Evolutionary conservation across 768 basidiomycete genomes (phyloP).

Genomic region (Lentinula detonsa): DNA sequence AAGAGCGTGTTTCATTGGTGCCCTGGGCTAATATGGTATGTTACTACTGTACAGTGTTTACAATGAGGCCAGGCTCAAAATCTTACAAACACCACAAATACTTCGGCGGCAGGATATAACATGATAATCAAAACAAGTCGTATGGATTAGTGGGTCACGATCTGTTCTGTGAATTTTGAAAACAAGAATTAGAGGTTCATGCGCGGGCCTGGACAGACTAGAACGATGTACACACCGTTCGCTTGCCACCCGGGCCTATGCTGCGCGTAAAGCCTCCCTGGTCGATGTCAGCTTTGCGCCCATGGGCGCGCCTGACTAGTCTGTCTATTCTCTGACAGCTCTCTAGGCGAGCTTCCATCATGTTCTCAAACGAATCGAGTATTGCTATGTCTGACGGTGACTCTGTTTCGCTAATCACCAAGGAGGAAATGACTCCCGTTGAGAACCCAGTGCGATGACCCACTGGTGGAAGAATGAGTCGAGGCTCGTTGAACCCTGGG

Average conservation of each 20-base stretch:
- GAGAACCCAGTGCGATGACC: background rate
- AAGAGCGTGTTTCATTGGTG: background rate
- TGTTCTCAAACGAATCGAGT: conserved; percentile 61
- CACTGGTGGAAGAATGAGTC: conserved; percentile 8
- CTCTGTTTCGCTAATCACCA: conserved; percentile 19
- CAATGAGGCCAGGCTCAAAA: background rate
- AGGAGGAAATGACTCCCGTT: conserved; percentile 2
- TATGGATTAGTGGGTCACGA: background rate
- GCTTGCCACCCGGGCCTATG: background rate
- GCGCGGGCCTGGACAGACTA: background rate
- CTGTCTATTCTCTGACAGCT: conserved; percentile 64
- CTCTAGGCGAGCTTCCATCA: conserved; percentile 72
- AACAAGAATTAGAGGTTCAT: background rate
- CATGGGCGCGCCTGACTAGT: conserved; percentile 43
- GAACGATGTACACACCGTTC: conserved; percentile 2
- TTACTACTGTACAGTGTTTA: background rate
- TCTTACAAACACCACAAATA: background rate
- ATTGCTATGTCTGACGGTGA: conserved; percentile 36
- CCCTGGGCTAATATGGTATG: background rate
- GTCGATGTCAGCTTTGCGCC: conserved; percentile 18
- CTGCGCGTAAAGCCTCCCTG: background rate
- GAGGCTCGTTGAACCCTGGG: conserved; percentile 16
- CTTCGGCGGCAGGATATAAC: background rate
- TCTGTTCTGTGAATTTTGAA: background rate
- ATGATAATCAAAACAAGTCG: background rate